Percentiles rank a stretch among this genome's conserved stretches.
Conservation (phyloP, 768 basidiomycete genomes). For the Termitomyces sp. region DNA sequence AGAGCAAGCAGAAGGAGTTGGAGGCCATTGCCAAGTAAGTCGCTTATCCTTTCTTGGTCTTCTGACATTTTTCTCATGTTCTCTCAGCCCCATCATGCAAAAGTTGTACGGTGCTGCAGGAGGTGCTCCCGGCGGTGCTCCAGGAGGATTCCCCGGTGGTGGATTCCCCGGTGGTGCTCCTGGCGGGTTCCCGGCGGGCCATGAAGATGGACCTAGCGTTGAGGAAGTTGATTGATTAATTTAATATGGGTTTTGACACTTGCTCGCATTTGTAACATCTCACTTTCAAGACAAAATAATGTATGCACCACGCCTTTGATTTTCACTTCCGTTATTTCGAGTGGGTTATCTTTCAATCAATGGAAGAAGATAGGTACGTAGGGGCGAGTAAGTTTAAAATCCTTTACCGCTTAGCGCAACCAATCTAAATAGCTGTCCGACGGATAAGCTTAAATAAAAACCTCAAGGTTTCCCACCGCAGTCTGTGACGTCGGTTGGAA, state of each 20-base stretch:
- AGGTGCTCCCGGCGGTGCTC: slow-evolving; percentile 58
- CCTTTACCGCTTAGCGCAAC: too few relatives aligned
- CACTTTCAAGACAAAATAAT: background rate
- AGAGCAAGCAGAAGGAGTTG: slow-evolving; percentile 88
- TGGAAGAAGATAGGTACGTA: too few relatives aligned
- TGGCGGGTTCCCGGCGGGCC: slow-evolving; percentile 64
- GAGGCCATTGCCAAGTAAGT: slow-evolving; percentile 69
- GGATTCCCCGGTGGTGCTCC: slow-evolving; percentile 45
- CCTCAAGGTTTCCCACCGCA: too few relatives aligned
- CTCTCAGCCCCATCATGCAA: slow-evolving; percentile 50
- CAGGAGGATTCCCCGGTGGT: slow-evolving; percentile 53
- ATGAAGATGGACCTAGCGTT: slow-evolving; percentile 83
- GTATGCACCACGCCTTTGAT: background rate
- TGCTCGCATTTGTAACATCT: background rate
- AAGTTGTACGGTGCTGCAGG: slow-evolving; percentile 75
- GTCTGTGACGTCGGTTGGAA: too few relatives aligned
- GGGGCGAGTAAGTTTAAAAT: too few relatives aligned
- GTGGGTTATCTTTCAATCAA: too few relatives aligned
- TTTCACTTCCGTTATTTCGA: too few relatives aligned
- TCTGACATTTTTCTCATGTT: slow-evolving; percentile 3
- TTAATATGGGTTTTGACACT: background rate
- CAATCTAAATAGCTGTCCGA: too few relatives aligned
- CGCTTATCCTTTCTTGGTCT: background rate
- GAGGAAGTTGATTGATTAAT: slow-evolving; percentile 76
- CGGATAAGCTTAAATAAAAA: too few relatives aligned